A percentile compares a stretch with the other conserved stretches of the same genome.
Conservation (phyloP, 106 monocot genomes). For the Allium cepa region DNA sequence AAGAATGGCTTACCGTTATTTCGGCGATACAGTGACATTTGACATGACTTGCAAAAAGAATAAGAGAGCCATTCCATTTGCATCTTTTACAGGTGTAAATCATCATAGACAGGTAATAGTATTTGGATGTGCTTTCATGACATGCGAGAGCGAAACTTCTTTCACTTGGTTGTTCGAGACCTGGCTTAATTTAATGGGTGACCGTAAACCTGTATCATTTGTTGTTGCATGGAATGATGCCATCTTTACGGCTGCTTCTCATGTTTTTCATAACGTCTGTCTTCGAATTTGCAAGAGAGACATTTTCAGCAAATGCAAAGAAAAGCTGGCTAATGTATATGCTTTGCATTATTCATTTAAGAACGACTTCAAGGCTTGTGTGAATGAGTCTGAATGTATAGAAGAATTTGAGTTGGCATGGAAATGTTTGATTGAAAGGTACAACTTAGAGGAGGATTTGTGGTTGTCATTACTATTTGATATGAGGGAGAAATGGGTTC, state of each 20-base stretch:
- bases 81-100: slow-evolving; percentile 76
- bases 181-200: slow-evolving; percentile 66
- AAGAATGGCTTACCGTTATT: slow-evolving; percentile 66
- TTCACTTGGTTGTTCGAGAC: slow-evolving; percentile 90
- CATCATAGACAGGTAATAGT: slow-evolving; percentile 72
- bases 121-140: slow-evolving; percentile 85
- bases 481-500: slow-evolving; percentile 74
- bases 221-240: slow-evolving; percentile 32
- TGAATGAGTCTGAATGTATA: slow-evolving; percentile 55
- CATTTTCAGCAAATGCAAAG: slow-evolving; percentile 57
- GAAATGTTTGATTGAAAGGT: slow-evolving; percentile 41
- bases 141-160: slow-evolving; percentile 60
- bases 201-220: slow-evolving; percentile 52
- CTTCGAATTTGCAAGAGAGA: slow-evolving; percentile 68
- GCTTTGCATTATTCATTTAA: slow-evolving; percentile 45
- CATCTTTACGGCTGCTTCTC: slow-evolving; percentile 31
- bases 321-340: slow-evolving; percentile 50
- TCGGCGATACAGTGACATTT: slow-evolving; percentile 67
- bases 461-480: slow-evolving; percentile 58
- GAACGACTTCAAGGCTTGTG: slow-evolving; percentile 58
- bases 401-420: slow-evolving; percentile 65
- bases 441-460: slow-evolving; percentile 30
- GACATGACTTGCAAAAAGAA: slow-evolving; percentile 79
- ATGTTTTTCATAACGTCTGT: slow-evolving; percentile 49
- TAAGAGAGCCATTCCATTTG: slow-evolving; percentile 70